phyloP scores from a whole-genome alignment of 495 filamentous ascomycete species.

The Aspergillus panamensis region DNA sequence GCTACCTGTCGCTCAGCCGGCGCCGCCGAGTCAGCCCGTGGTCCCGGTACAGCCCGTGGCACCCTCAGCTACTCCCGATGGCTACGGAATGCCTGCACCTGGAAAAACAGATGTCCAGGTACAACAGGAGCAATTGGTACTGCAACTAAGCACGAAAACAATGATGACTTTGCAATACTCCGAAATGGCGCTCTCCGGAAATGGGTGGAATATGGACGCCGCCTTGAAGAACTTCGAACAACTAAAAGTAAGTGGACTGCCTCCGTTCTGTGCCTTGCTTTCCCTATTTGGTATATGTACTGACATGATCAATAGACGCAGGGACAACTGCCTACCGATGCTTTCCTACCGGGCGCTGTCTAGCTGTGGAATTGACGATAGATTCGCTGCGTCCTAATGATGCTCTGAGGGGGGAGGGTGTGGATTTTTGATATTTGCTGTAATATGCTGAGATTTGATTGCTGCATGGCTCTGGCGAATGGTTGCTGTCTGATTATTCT shows the following conservation, averaged over 20 bases:
- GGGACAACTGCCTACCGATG: slow-evolving; percentile 38
- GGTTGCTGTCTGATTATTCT: slow-evolving; percentile 21
- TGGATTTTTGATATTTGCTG: slow-evolving; percentile 17
- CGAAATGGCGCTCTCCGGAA: slow-evolving; percentile 64
- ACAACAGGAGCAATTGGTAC: slow-evolving; percentile 59
- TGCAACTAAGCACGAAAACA: slow-evolving; percentile 63
- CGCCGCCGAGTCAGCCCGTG: slow-evolving; percentile 10
- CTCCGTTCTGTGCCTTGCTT: not conserved
- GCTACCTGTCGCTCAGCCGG: slow-evolving; percentile 17
- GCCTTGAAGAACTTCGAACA: slow-evolving; percentile 66
- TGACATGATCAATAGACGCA: slow-evolving; percentile 33
- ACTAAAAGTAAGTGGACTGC: slow-evolving; percentile 36
- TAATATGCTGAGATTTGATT: slow-evolving; percentile 17
- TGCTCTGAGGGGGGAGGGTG: slow-evolving; percentile 1
- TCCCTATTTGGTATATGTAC: not conserved
- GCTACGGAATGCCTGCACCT: slow-evolving; percentile 40
- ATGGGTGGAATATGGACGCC: slow-evolving; percentile 68
- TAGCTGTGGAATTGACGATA: slow-evolving; percentile 3
- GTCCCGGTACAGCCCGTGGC: slow-evolving; percentile 13
- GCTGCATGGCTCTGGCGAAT: slow-evolving; percentile 45
- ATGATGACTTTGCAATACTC: slow-evolving; percentile 71
- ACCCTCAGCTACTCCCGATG: slow-evolving; percentile 31
- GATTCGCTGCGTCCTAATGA: not conserved
- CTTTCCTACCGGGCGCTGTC: slow-evolving; percentile 32
- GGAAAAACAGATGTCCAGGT: slow-evolving; percentile 43